Evolutionary conservation across 2,329 filamentous ascomycete genomes (phyloP).

Genomic region (Phaeosphaeriaceae sp.): DNA sequence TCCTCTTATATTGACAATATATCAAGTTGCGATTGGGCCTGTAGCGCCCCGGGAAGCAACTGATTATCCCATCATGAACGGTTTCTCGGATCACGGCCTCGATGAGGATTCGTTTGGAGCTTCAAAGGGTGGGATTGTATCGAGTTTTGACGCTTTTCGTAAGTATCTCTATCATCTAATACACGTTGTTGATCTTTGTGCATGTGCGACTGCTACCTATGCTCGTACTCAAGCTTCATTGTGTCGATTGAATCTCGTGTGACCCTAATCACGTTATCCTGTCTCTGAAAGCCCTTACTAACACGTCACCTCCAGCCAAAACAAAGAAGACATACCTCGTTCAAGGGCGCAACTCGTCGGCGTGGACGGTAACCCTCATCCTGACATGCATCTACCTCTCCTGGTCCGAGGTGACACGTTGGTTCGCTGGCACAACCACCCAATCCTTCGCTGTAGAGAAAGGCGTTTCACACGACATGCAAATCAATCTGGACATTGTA

Average conservation of each 20-base stretch:
- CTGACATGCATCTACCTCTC: conserved; percentile 76
- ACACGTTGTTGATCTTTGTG: not conserved
- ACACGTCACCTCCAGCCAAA: conserved; percentile 70
- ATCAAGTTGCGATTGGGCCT: conserved; percentile 33
- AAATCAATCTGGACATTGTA: conserved; percentile 96
- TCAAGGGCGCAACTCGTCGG: conserved; percentile 82
- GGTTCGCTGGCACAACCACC: conserved; percentile 83
- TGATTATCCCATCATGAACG: conserved; percentile 69
- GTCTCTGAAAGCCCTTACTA: conserved; percentile 5
- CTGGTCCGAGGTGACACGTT: conserved; percentile 77
- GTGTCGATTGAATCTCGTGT: not conserved
- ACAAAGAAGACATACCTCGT: conserved; percentile 92
- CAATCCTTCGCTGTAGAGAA: conserved; percentile 96
- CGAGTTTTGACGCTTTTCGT: conserved; percentile 98
- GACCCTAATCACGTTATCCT: not conserved
- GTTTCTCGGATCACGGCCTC: conserved; percentile 69
- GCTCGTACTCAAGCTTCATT: conserved; percentile 7
- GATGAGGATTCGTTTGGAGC: conserved; percentile 83
- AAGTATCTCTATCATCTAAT: conserved; percentile 49
- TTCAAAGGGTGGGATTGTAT: conserved; percentile 63
- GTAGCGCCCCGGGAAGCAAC: conserved; percentile 29
- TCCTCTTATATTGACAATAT: conserved; percentile 3
- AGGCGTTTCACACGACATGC: conserved; percentile 82
- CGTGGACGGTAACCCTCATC: conserved; percentile 88
- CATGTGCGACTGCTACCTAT: not conserved